A percentile compares a stretch with the other conserved stretches of the same genome.
Conservation (phyloP, 495 filamentous ascomycete species). For the Cercophora scortea region DNA sequence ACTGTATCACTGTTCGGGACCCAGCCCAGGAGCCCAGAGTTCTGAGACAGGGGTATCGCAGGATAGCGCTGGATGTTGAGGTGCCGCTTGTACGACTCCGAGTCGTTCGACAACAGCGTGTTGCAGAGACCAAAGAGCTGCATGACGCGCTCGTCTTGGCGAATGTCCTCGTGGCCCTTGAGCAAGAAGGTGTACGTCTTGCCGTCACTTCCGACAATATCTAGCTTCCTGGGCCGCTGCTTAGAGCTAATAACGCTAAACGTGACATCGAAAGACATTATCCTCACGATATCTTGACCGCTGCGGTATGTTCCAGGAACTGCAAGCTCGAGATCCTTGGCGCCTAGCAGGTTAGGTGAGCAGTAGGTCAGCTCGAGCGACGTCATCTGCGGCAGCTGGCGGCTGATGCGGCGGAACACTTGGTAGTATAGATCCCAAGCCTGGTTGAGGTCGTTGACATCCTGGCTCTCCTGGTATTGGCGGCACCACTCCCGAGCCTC, state of each 20-base stretch:
- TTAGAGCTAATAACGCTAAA: conserved; percentile 94
- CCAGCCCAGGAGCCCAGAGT: conserved; percentile 90
- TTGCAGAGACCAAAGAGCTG: conserved; percentile 96
- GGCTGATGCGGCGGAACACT: conserved; percentile 89
- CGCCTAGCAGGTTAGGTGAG: conserved; percentile 80
- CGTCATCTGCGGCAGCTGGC: conserved; percentile 84
- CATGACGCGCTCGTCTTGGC: conserved; percentile 98
- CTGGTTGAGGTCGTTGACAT: conserved; percentile 90
- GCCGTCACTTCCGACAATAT: conserved; percentile 81
- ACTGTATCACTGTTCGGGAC: conserved; percentile 97
- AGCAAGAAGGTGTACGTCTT: conserved; percentile 75
- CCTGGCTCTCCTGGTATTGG: conserved; percentile 76
- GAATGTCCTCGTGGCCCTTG: conserved; percentile 97
- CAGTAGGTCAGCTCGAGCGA: conserved; percentile 94
- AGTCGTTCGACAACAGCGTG: conserved; percentile 83
- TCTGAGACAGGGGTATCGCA: conserved; percentile 90
- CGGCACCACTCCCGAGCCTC: conserved; percentile 94
- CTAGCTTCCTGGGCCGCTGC: conserved; percentile 86
- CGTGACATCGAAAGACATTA: conserved; percentile 80
- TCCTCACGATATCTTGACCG: conserved; percentile 77
- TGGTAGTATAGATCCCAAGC: conserved; percentile 99
- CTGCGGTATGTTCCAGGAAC: conserved; percentile 91
- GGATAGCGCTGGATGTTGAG: conserved; percentile 91
- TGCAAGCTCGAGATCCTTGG: conserved; percentile 77
- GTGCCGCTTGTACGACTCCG: conserved; percentile 93